Evolutionary conservation across 176 grass and related monocot genomes (phyloP), one percentile per base, ranked within the genome.

Genomic region (Hordeum marinum): DNA sequence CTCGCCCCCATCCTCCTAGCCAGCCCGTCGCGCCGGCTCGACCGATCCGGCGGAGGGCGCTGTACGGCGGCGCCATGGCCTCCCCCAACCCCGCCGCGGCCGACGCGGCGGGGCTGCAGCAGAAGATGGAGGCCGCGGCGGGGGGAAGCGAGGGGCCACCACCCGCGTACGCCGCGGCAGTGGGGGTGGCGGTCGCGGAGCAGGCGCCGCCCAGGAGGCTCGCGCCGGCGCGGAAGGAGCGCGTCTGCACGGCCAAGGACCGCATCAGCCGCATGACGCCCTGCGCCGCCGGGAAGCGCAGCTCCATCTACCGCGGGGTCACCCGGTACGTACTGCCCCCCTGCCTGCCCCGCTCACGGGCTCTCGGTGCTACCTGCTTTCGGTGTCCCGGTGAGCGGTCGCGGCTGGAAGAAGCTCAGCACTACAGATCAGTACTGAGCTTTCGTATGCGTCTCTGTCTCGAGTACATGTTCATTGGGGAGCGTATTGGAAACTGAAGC

Each of bases 241-340:
- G 96, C 58, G 90, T 89, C 29, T 99, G 97, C 77, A 99, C 94
- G 52, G 97, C 97, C 76, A 99, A 99, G 94, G 97, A 99, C 71
- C 88, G 97, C 81, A 99, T 99, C 91, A 99, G 97, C 86, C 97
- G 97, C 73, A 99, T 99, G 94, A 88, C 94, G 25, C 97, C 97
- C 35, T 96, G 97, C 67, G 94, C 90, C 76, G 97, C 97, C 11
- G 97, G 97, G 63, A 99, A 99, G 84, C 89, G 97, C 69, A 99
- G 94, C 90, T 99, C 97, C 81, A 99, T 99, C 94, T 99, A 99
- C 81, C 85, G 97, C 60, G 97, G 94, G 23, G 97, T 99, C 78
- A 99, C 97, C 57, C 89, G 97, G 97, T 99, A 85, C 78, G 63
- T 41, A 21, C 67, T 2, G 25, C 43, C 65, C 65, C 2, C 20